Conservation (phyloP, 2,329 filamentous ascomycete species). For the Colletotrichum salicis region DNA sequence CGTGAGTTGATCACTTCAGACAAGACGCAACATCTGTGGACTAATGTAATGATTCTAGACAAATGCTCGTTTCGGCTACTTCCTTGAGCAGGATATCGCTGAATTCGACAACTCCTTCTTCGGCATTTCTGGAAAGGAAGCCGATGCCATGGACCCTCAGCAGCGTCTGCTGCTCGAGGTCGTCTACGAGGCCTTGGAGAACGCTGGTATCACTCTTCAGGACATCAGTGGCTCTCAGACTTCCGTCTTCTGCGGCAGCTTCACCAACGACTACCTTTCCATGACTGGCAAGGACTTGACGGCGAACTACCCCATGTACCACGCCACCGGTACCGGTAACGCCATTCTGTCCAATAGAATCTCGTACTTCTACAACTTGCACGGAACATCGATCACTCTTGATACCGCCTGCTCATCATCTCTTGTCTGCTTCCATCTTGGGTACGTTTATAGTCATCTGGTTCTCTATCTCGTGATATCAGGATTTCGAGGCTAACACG, state of each 20-base stretch:
- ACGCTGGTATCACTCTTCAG: conserved; percentile 34
- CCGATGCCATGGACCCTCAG: neutral
- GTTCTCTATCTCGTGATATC: neutral
- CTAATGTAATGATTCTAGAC: neutral
- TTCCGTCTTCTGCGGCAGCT: conserved; percentile 45
- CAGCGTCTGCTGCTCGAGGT: conserved; percentile 41
- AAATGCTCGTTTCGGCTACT: conserved; percentile 35
- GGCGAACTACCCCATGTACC: conserved; percentile 45
- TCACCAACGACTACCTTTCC: conserved; percentile 42
- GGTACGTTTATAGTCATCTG: conserved; percentile 2
- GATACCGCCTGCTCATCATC: conserved; percentile 53
- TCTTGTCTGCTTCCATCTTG: conserved; percentile 48
- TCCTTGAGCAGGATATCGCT: conserved; percentile 41
- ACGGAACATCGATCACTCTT: conserved; percentile 48
- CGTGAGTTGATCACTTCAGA: neutral
- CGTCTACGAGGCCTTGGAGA: conserved; percentile 43
- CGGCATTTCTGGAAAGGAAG: conserved; percentile 28
- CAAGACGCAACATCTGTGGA: neutral
- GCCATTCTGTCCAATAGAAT: conserved; percentile 47
- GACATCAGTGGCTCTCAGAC: conserved; percentile 38
- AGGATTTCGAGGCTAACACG: neutral
- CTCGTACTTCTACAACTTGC: conserved; percentile 49
- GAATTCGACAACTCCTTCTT: conserved; percentile 38
- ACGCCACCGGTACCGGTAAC: conserved; percentile 43
- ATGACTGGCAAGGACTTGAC: conserved; percentile 41